Base-by-base conservation (phyloP, 345 rosid genomes). In the Eucalyptus sp. region DNA sequence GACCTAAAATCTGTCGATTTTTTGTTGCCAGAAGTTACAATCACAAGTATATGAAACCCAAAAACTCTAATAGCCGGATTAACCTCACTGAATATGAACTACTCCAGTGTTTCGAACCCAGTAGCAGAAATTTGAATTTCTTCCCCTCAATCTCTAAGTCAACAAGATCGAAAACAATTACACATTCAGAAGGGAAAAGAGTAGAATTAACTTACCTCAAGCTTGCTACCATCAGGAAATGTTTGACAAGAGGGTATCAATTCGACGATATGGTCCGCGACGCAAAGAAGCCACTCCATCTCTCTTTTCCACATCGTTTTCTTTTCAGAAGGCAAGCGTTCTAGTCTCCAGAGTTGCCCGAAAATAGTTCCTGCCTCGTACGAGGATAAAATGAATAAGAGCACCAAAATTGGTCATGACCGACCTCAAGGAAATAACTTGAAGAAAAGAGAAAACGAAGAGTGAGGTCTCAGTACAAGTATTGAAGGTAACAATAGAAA, bases 321-420 rank as follows among this genome's bases (percentile, higher is more conserved):
- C 94, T 96, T 97, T 88, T 96, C 99, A 14, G 86, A 71, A 43
- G 96, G 62, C 87, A 97, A 88, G 56, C 99, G 98, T 92, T 96
- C 99, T 89, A 98, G 88, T 91, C 99, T 95, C 99, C 99, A 98
- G 20, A 97, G 91, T 89, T 98, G 99, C 52, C 99, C 99, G 90
- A 98, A 98, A 76, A 97, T 85, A 6, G 98, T 95, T 89, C 98
- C 99, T 98, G 88, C 50, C 84, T 86, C 62, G 15, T 44, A 46
- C 8, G 4, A 50, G 12, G 5, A 27, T 7, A 85, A 84, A 50
- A 44, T 13, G 9, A 85, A 15, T 33, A 46, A 58, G 24, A 14
- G 58, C 88, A 66, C 41, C 37, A 2, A 29, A 87, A 68, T 48
- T 33, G 50, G 33, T 48, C 17, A 48, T 2, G 25, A 37, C 83